phyloP scores from a whole-genome alignment of 225 moss, liverwort and hornwort genomes.

The Sphagnum tenellum region DNA sequence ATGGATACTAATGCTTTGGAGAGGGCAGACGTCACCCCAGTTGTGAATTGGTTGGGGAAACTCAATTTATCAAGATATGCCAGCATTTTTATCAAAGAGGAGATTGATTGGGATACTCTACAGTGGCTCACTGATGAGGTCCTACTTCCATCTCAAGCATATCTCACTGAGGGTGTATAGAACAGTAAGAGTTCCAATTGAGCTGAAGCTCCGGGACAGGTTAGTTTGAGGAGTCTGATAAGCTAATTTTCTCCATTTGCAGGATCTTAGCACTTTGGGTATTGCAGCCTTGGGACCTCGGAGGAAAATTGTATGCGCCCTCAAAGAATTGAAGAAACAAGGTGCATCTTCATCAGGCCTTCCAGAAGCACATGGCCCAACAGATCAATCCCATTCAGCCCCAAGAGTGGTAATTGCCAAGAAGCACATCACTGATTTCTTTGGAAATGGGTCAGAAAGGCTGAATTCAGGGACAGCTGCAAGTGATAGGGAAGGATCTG shows the following conservation, averaged over 20 bases:
- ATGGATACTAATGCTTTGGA: constrained; percentile 15
- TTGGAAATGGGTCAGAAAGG: constrained; percentile 19
- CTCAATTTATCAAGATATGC: constrained; percentile 65
- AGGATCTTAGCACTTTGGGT: constrained; percentile 79
- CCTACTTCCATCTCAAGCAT: neutral
- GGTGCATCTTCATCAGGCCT: constrained; percentile 4
- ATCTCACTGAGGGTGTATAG: neutral
- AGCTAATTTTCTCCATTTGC: constrained; percentile 9
- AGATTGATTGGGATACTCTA: constrained; percentile 95
- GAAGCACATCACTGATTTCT: constrained; percentile 66
- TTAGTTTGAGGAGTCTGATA: neutral
- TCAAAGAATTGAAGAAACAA: constrained; percentile 52
- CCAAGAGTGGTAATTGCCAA: constrained; percentile 16
- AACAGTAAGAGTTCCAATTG: neutral
- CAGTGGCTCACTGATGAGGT: constrained; percentile 74
- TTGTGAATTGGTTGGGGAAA: constrained; percentile 58
- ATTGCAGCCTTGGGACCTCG: constrained; percentile 78
- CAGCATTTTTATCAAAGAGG: constrained; percentile 63
- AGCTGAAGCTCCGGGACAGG: neutral
- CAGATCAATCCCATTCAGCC: no score
- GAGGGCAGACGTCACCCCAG: constrained; percentile 27
- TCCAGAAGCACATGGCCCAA: neutral
- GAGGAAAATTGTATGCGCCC: constrained; percentile 73
- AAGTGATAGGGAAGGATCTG: constrained; percentile 8
- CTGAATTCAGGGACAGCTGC: constrained; percentile 1